Conservation (phyloP, 2,329 filamentous ascomycete species). For the Teratosphaeria pseudoeucalypti region DNA sequence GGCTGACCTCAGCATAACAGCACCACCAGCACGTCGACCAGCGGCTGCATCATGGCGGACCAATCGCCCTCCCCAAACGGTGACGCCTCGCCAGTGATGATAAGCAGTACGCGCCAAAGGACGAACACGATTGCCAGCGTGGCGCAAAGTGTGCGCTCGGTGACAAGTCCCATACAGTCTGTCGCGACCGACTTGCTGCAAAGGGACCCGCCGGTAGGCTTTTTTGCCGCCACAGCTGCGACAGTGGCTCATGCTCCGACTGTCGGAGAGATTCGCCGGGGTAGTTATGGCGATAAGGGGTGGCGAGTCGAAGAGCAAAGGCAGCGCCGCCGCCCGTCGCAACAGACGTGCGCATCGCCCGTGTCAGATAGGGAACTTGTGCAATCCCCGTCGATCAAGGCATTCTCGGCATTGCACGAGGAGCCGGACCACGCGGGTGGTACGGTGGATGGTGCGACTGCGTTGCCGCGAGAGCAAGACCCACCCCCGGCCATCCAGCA, state of each 20-base stretch:
- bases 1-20: no score
- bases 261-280: constrained; percentile 31
- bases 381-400: constrained; percentile 1
- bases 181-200: constrained; percentile 2
- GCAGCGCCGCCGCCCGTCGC: neutral
- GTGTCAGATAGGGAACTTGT: constrained; percentile 9
- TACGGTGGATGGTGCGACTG: neutral
- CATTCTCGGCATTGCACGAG: constrained; percentile 14
- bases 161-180: neutral
- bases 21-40: neutral
- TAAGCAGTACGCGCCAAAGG: neutral
- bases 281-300: constrained; percentile 10
- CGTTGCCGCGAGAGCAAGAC: neutral
- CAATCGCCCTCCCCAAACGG: neutral
- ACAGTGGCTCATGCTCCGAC: constrained; percentile 33
- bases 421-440: constrained; percentile 3
- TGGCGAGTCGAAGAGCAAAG: neutral
- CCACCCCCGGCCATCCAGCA: neutral
- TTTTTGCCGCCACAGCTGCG: constrained; percentile 32
- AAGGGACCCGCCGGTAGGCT: constrained; percentile 11
- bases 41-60: neutral
- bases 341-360: neutral
- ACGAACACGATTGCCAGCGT: constrained; percentile 3
- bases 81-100: neutral
- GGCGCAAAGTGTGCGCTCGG: neutral